These are phyloP conservation scores for Wickerhamiella siamensis DNA, from an alignment of 805 yeast genomes.

Conservation along the genomic window DNA sequence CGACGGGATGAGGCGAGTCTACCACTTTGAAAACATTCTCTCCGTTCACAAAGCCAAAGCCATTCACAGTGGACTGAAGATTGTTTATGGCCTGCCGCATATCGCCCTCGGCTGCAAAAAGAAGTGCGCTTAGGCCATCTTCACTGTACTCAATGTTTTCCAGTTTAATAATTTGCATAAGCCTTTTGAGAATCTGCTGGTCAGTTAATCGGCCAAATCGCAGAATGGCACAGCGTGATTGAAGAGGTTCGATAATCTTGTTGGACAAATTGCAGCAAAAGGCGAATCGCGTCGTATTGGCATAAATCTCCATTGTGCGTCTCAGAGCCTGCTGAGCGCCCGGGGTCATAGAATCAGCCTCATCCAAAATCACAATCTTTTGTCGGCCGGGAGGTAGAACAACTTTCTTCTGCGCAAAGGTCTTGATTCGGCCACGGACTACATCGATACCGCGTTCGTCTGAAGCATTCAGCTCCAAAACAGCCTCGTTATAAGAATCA, in stretches of 20 bases:
- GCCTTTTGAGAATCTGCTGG: slow-evolving; percentile 66
- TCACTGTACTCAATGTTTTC: slow-evolving; percentile 70
- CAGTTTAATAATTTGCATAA: slow-evolving; percentile 50
- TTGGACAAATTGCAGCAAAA: slow-evolving; percentile 93
- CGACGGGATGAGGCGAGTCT: slow-evolving; percentile 89
- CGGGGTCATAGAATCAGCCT: slow-evolving; percentile 93
- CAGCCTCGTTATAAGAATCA: slow-evolving; percentile 59
- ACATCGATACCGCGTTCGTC: slow-evolving; percentile 97
- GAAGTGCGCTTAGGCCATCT: slow-evolving; percentile 83
- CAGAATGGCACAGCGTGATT: slow-evolving; percentile 89
- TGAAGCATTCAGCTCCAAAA: slow-evolving; percentile 84
- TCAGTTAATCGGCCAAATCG: slow-evolving; percentile 71
- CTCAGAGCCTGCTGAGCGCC: slow-evolving; percentile 93
- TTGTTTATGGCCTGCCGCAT: slow-evolving; percentile 97
- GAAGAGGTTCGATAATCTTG: slow-evolving; percentile 92
- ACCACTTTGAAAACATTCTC: slow-evolving; percentile 90
- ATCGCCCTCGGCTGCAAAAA: slow-evolving; percentile 95
- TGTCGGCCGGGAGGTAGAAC: slow-evolving; percentile 78
- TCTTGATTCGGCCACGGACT: slow-evolving; percentile 84
- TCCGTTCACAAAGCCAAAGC: slow-evolving; percentile 80
- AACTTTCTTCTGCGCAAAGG: slow-evolving; percentile 90
- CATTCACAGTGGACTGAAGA: slow-evolving; percentile 85
- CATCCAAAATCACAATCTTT: slow-evolving; percentile 85
- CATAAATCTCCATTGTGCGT: slow-evolving; percentile 88
- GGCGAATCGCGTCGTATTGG: slow-evolving; percentile 95